Evolutionary conservation across 2,329 filamentous ascomycete genomes (phyloP).

Genomic region (Colletotrichum tabaci): DNA sequence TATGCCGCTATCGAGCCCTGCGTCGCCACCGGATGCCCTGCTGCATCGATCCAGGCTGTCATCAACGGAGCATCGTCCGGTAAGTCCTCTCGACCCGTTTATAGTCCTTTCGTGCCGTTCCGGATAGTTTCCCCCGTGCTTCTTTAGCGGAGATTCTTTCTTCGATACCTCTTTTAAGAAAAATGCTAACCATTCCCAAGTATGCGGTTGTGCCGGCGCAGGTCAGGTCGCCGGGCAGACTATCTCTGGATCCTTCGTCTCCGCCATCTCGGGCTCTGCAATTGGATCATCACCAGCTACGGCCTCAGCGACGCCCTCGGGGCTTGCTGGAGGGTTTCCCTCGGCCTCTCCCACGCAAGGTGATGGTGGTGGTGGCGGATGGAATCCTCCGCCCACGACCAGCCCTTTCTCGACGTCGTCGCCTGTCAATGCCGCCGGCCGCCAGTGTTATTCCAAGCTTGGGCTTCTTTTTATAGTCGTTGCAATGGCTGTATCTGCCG

Average conservation of each 20-base stretch:
- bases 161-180: no score
- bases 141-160: accelerated
- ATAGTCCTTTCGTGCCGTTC: accelerated
- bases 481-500: not conserved
- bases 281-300: constrained; percentile 23
- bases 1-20: constrained; percentile 48
- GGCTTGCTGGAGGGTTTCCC: not conserved
- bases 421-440: constrained; percentile 26
- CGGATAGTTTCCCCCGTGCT: accelerated
- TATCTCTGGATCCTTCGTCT: constrained; percentile 32
- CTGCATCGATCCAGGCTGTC: constrained; percentile 46
- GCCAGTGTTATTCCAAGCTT: not conserved
- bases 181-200: not conserved
- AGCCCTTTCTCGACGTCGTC: constrained; percentile 28
- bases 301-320: constrained; percentile 18
- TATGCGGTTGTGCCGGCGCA: constrained; percentile 34
- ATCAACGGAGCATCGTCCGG: constrained; percentile 46
- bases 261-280: constrained; percentile 20
- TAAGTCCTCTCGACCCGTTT: not conserved
- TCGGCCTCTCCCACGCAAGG: constrained; percentile 31
- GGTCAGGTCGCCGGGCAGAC: constrained; percentile 15
- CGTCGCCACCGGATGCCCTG: constrained; percentile 47
- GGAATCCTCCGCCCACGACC: constrained; percentile 23
- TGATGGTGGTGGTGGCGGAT: constrained; percentile 4
- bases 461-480: not conserved